Evolutionary conservation across 306 rosid genomes (phyloP).

Genomic region (Quercus bicolor): DNA sequence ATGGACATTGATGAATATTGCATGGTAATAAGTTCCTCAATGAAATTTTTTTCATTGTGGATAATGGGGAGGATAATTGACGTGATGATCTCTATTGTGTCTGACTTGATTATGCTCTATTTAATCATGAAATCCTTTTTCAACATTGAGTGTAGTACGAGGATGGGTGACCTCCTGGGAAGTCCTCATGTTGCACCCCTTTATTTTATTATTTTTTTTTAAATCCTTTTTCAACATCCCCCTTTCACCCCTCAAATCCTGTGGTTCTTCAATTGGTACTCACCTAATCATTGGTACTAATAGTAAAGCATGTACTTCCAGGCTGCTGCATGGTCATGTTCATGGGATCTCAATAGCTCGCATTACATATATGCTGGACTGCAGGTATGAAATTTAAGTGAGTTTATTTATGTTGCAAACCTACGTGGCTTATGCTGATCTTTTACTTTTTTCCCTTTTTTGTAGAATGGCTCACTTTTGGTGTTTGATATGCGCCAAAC

Average conservation of each 20-base stretch:
- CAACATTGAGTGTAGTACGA: no score
- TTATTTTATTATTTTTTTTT: no score
- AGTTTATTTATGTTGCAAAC: constrained; percentile 12
- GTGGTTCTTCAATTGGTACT: not conserved
- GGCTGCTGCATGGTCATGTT: constrained; percentile 90
- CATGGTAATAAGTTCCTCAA: not conserved
- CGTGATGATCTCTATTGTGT: not conserved
- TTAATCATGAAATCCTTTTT: no score
- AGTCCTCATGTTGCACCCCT: no score
- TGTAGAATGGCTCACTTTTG: constrained; percentile 81
- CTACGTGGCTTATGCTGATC: constrained; percentile 12
- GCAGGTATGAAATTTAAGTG: constrained; percentile 52
- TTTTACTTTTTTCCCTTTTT: constrained; percentile 1
- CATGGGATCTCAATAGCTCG: constrained; percentile 71
- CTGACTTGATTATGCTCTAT: no score
- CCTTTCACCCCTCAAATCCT: not conserved
- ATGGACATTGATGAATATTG: not conserved
- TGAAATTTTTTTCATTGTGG: not conserved
- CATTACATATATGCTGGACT: constrained; percentile 76
- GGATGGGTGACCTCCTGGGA: no score
- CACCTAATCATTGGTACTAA: not conserved
- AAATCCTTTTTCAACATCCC: not conserved
- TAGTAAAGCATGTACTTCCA: constrained; percentile 23
- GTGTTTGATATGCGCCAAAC: constrained; percentile 86
- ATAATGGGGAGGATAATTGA: not conserved